Base-by-base conservation (phyloP, 2,329 filamentous ascomycete genomes). In the Elsinoe necatrix region DNA sequence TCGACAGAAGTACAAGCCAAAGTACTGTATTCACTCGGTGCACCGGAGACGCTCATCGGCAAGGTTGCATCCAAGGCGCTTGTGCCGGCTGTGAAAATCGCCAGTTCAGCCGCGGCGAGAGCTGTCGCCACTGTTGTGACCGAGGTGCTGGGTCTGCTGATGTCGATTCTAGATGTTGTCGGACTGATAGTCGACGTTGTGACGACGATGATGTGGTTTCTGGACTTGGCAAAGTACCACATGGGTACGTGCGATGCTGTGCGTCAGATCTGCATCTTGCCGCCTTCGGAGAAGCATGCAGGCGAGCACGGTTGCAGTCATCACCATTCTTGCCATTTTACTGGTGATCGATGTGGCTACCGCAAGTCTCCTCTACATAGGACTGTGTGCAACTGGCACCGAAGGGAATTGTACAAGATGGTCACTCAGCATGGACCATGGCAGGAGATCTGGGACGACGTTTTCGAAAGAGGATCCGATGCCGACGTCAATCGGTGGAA, bases 351-450 rank as follows among this genome's bases (percentile, higher is more conserved):
- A 11, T 52, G 48, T 14, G 48, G 48, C 2, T 29, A 39, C 25
- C 48, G 48, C 4, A 4, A 6, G 2, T 7, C 18, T 3, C 14
- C 8, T 12, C 29, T 20, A 7, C 48, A 52, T 1, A 4, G 31
- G 2, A 39, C 29, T 29, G 16, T 52, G 7, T 52, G 48, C 14
- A 52, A 52, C 20, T 52, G 48, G 48, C 31, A 52, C 16, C 31
- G 29, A 20, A 29, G 27, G 8, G 16, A 23, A 11, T 8, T 52
- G 20, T 52, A 52, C 20, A n/a, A 52, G 6, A 37, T 34, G 31
- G 29, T 52, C 31, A 52, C 48, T 25, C 31, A 31, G 7, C 29
- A 37, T 9, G 29, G 31, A 4, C 31, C 48, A 2, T 52, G 48
- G 48, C 20, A 52, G 20, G 48, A 52, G 11, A n/a, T 52, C 31